Evolutionary conservation across 768 basidiomycete genomes (phyloP).

Genomic region (Macrolepiota fuliginosa): DNA sequence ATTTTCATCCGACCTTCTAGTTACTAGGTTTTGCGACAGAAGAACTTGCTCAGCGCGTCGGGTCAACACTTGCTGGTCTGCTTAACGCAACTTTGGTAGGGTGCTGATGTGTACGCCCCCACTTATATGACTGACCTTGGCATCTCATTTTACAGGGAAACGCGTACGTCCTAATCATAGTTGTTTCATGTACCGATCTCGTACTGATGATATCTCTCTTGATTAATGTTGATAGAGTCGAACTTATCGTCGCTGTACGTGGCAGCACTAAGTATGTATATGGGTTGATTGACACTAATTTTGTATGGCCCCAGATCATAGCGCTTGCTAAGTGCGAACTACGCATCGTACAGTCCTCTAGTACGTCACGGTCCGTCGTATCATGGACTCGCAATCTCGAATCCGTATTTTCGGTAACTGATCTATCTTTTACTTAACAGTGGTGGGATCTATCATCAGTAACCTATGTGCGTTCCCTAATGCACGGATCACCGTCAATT

Average conservation of each 20-base stretch:
- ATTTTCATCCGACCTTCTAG: conserved; percentile 37
- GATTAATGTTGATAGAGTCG: no score
- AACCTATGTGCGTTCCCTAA: conserved; percentile 64
- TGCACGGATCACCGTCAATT: neutral
- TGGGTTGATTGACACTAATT: neutral
- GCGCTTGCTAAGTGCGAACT: conserved; percentile 56
- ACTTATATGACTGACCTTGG: conserved; percentile 1
- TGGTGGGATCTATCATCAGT: conserved; percentile 84
- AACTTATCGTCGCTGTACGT: conserved; percentile 77
- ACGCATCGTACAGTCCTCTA: conserved; percentile 74
- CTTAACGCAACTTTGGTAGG: conserved; percentile 81
- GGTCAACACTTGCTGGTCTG: conserved; percentile 80
- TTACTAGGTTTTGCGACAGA: conserved; percentile 84
- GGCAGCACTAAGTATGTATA: neutral
- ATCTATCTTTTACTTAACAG: conserved; percentile 38
- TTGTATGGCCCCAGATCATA: conserved; percentile 39
- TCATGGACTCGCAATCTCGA: neutral
- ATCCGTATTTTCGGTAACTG: conserved; percentile 11
- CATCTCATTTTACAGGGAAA: conserved; percentile 40
- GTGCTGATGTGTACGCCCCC: conserved; percentile 8
- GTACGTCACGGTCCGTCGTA: no score
- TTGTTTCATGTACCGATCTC: neutral
- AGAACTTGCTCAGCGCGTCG: conserved; percentile 77
- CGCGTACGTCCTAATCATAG: conserved; percentile 35
- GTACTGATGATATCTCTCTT: neutral